These are phyloP conservation scores for Alternaria brassicae DNA, from an alignment of 2,329 filamentous ascomycete species.

Conservation along the genomic window DNA sequence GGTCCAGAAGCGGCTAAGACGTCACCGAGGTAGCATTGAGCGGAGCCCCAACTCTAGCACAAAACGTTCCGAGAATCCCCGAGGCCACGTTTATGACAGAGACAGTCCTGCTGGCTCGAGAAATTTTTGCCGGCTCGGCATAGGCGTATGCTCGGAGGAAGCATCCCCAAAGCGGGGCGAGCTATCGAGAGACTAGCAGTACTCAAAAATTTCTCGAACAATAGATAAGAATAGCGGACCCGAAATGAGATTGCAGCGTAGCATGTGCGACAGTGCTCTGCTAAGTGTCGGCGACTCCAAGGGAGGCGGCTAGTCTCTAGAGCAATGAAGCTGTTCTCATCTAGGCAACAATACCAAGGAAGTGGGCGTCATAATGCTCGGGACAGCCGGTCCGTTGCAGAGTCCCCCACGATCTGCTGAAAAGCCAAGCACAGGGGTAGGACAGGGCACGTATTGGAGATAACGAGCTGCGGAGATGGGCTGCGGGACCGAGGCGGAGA, in stretches of 20 bases:
- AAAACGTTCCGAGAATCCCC: constrained; percentile 32
- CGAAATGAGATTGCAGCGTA: constrained; percentile 9
- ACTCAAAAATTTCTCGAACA: constrained; percentile 33
- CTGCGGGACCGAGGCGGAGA: constrained; percentile 12
- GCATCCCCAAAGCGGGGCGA: constrained; percentile 33
- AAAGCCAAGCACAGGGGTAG: constrained; percentile 34
- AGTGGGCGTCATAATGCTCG: constrained; percentile 26
- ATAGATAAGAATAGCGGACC: constrained; percentile 40
- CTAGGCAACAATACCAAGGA: constrained; percentile 13
- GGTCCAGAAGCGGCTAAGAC: constrained; percentile 26
- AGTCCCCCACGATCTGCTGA: constrained; percentile 36
- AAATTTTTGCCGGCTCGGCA: constrained; percentile 34
- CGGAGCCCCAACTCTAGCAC: constrained; percentile 21
- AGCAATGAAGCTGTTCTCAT: constrained; percentile 3
- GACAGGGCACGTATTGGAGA: constrained; percentile 26
- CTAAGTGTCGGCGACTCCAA: background rate
- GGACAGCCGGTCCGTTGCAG: constrained; percentile 30
- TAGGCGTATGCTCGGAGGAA: constrained; percentile 35
- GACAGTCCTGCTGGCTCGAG: constrained; percentile 27
- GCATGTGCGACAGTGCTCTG: constrained; percentile 10
- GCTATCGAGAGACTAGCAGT: constrained; percentile 33
- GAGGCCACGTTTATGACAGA: constrained; percentile 29
- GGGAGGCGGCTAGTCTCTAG: background rate
- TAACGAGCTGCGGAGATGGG: constrained; percentile 27
- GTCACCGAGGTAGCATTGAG: constrained; percentile 29